Conservation (phyloP, 805 yeast species). For the Candida pseudoglaebosa region DNA sequence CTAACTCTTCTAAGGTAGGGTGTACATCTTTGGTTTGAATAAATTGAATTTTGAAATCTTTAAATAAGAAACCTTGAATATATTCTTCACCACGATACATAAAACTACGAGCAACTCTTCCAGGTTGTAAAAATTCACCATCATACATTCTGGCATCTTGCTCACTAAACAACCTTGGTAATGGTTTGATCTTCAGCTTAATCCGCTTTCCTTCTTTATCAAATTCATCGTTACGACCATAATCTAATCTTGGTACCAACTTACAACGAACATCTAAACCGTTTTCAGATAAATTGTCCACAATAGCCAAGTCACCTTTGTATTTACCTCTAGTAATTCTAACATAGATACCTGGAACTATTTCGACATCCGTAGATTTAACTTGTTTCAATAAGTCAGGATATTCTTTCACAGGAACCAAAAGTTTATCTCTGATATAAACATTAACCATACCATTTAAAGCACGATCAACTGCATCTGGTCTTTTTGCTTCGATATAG, state of each 20-base stretch:
- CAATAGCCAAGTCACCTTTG: constrained; percentile 88
- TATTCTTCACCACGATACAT: constrained; percentile 85
- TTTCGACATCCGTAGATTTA: constrained; percentile 79
- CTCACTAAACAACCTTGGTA: constrained; percentile 82
- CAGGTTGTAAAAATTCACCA: constrained; percentile 63
- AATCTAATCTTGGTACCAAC: constrained; percentile 89
- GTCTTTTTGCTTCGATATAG: constrained; percentile 89
- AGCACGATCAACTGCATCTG: constrained; percentile 87
- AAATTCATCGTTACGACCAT: constrained; percentile 61
- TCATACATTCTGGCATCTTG: constrained; percentile 87
- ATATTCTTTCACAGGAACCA: constrained; percentile 94
- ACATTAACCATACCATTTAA: constrained; percentile 87
- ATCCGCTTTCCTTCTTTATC: constrained; percentile 44
- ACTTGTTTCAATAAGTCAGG: constrained; percentile 89
- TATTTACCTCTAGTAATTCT: constrained; percentile 88
- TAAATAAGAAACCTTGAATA: constrained; percentile 79
- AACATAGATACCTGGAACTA: constrained; percentile 90
- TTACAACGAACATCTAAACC: constrained; percentile 94
- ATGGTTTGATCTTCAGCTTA: constrained; percentile 69
- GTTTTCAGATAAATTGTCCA: constrained; percentile 88
- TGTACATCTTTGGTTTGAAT: constrained; percentile 77
- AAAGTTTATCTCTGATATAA: constrained; percentile 64
- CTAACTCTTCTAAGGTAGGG: constrained; percentile 86
- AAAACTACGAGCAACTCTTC: constrained; percentile 57
- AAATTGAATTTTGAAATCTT: constrained; percentile 79